These are phyloP conservation scores for Lavandula angustifolia DNA, from an alignment of 257 asterid species.

Conservation along the genomic window DNA sequence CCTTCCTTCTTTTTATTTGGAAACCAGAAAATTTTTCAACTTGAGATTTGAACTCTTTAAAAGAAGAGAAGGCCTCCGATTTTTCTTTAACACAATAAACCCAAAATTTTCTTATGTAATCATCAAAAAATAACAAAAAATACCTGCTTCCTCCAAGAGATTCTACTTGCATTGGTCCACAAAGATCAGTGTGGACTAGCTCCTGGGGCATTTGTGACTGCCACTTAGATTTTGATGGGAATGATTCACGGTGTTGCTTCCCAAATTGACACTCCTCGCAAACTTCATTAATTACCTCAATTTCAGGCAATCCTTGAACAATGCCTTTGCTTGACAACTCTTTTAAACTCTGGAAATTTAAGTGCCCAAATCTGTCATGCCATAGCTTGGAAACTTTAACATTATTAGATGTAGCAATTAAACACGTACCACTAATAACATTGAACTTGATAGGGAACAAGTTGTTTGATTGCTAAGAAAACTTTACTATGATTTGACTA, in stretches of 20 bases:
- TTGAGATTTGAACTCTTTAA: background rate
- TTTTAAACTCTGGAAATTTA: conserved; percentile 9
- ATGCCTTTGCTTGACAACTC: background rate
- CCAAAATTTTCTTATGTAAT: conserved; percentile 5
- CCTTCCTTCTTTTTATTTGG: conserved; percentile 11
- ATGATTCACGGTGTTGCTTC: background rate
- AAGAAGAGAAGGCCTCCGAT: background rate
- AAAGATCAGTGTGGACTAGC: background rate
- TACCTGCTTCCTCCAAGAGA: background rate
- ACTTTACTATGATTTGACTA: too few relatives aligned
- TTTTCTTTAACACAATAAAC: background rate
- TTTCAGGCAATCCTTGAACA: conserved; percentile 3
- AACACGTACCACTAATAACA: too few relatives aligned
- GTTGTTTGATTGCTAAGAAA: too few relatives aligned
- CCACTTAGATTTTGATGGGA: background rate
- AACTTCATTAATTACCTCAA: background rate
- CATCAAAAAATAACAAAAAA: background rate
- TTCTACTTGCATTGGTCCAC: background rate
- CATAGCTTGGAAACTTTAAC: background rate
- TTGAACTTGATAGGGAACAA: too few relatives aligned
- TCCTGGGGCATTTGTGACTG: background rate
- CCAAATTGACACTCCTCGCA: background rate
- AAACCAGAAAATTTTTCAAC: background rate
- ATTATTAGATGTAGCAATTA: background rate
- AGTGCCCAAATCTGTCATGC: conserved; percentile 13